Conservation (phyloP, 805 yeast species). For the Priceomyces melissophilus region DNA sequence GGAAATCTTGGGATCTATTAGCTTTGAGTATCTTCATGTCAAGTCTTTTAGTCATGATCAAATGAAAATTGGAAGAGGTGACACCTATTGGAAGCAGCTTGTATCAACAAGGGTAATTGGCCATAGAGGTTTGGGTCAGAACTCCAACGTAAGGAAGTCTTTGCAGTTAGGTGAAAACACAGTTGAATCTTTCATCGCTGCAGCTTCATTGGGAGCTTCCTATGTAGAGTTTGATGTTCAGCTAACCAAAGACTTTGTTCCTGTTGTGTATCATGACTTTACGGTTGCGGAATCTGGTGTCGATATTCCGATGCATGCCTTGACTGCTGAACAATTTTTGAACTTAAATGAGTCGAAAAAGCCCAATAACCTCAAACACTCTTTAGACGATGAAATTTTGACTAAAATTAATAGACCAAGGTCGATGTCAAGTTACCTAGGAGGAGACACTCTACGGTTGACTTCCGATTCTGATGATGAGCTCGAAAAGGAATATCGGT, state of each 20-base stretch:
- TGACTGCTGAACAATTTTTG: conserved; percentile 86
- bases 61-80: conserved; percentile 61
- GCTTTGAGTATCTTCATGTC: conserved; percentile 71
- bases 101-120: conserved; percentile 91
- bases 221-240: conserved; percentile 97
- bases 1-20: conserved; percentile 72
- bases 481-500: conserved; percentile 35
- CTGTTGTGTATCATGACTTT: conserved; percentile 94
- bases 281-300: conserved; percentile 93
- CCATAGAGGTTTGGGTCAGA: conserved; percentile 93
- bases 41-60: conserved; percentile 70
- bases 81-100: conserved; percentile 88
- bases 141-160: conserved; percentile 64
- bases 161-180: conserved; percentile 95
- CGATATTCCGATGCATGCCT: conserved; percentile 92
- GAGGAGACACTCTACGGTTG: conserved; percentile 20
- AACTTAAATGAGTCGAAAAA: conserved; percentile 39
- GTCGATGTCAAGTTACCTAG: conserved; percentile 36
- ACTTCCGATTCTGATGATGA: conserved; percentile 24
- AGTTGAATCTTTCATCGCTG: conserved; percentile 90
- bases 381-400: conserved; percentile 35
- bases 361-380: conserved; percentile 14
- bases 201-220: conserved; percentile 93
- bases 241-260: conserved; percentile 83
- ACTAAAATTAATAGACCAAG: conserved; percentile 34